phyloP scores from a whole-genome alignment of 495 filamentous ascomycete genomes.

The Aspergillus diversus region DNA sequence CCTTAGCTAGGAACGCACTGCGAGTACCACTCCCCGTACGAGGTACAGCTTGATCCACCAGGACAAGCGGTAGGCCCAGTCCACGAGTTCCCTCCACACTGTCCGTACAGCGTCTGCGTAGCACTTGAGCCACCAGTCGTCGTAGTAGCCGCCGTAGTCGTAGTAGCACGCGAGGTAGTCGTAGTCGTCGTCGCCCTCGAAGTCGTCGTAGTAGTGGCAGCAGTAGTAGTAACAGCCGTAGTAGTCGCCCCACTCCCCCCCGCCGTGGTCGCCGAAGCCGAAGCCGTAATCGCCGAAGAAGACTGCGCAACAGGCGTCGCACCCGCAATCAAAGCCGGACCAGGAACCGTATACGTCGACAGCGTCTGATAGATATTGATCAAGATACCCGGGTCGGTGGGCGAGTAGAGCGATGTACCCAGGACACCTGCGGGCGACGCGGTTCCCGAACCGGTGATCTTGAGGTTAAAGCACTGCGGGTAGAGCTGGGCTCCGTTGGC shows the following conservation, averaged over 20 bases:
- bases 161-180: conserved; percentile 15
- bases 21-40: conserved; percentile 51
- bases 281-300: conserved; percentile 20
- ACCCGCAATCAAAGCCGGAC: conserved; percentile 42
- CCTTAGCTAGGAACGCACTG: conserved; percentile 44
- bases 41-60: conserved; percentile 45
- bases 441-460: conserved; percentile 60
- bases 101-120: conserved; percentile 40
- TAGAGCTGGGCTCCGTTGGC: conserved; percentile 66
- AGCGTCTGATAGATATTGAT: conserved; percentile 61
- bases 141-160: conserved; percentile 8
- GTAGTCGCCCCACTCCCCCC: not conserved
- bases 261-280: conserved; percentile 12
- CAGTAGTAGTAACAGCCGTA: conserved; percentile 4
- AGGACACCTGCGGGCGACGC: conserved; percentile 50
- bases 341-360: conserved; percentile 53
- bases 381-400: conserved; percentile 57
- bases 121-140: conserved; percentile 18
- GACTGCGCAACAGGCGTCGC: conserved; percentile 6
- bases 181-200: conserved; percentile 12
- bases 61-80: conserved; percentile 49
- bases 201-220: conserved; percentile 5
- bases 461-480: conserved; percentile 68
- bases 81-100: conserved; percentile 56
- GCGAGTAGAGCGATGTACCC: conserved; percentile 57